A percentile compares a stretch with the other conserved stretches of the same genome.
Evolutionary conservation across 805 yeast species (phyloP).

Genomic region (Metschnikowia colocasiae): DNA sequence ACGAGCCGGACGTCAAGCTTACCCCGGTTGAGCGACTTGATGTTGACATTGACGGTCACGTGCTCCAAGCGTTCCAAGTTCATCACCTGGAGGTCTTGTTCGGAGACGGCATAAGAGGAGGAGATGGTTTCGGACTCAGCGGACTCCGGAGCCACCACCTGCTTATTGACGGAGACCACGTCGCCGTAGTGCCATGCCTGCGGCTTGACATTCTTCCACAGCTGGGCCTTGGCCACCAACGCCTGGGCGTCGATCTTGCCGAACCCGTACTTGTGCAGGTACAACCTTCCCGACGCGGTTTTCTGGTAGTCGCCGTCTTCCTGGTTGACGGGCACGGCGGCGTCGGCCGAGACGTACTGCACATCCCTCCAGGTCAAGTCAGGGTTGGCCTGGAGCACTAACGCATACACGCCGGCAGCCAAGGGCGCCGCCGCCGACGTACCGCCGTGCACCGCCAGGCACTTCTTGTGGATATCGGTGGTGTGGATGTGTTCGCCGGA

Average conservation of each 20-base stretch:
- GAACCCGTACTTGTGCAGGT: conserved; percentile 86
- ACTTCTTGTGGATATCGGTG: conserved; percentile 67
- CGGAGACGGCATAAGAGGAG: conserved; percentile 40
- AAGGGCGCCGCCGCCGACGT: conserved; percentile 99
- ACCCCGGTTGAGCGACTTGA: conserved; percentile 66
- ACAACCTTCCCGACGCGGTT: conserved; percentile 62
- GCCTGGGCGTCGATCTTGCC: conserved; percentile 84
- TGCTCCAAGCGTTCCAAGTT: conserved; percentile 80
- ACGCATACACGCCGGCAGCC: conserved; percentile 92
- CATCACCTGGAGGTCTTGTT: conserved; percentile 46
- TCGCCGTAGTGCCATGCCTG: conserved; percentile 75
- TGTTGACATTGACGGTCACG: conserved; percentile 73
- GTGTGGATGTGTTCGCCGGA: conserved; percentile 86
- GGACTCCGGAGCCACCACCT: conserved; percentile 12
- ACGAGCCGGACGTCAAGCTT: conserved; percentile 56
- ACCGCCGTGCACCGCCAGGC: conserved; percentile 83
- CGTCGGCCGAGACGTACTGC: conserved; percentile 74
- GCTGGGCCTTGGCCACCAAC: conserved; percentile 66
- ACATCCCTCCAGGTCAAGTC: conserved; percentile 92
- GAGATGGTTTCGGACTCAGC: conserved; percentile 19
- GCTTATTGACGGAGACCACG: conserved; percentile 30
- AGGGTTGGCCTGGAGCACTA: conserved; percentile 80
- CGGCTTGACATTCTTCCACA: conserved; percentile 85
- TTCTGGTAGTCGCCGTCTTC: conserved; percentile 74
- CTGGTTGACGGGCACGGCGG: conserved; percentile 63